Percentiles rank a stretch among this genome's conserved stretches.
Evolutionary conservation across 306 rosid genomes (phyloP).

Genomic region (Hippophae gyantsensis): DNA sequence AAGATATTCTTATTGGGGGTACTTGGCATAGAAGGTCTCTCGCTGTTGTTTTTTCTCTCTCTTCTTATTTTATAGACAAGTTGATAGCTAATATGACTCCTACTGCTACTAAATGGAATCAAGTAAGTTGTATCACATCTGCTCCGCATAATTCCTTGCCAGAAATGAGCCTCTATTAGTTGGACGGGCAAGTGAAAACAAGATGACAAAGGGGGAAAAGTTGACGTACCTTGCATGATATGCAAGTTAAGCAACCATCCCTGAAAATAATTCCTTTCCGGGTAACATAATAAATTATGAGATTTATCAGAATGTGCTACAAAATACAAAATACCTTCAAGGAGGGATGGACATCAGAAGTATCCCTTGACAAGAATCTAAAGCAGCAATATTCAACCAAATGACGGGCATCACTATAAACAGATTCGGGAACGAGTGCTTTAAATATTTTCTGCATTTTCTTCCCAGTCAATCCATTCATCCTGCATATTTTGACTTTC

Average conservation of each 20-base stretch:
- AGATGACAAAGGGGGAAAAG: not conserved
- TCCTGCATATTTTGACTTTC: constrained; percentile 68
- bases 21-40: no score
- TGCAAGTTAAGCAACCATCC: not conserved
- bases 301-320: not conserved
- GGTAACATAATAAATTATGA: not conserved
- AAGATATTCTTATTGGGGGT: no score
- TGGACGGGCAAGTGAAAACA: no score
- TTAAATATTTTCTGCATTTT: constrained; percentile 82
- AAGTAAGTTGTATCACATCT: no score
- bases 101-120: no score
- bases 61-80: no score
- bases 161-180: no score
- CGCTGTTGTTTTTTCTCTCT: no score
- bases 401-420: constrained; percentile 61
- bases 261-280: not conserved
- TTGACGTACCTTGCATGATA: not conserved
- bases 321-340: constrained; percentile 46
- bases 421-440: constrained; percentile 72
- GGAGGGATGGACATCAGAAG: constrained; percentile 76
- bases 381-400: constrained; percentile 97
- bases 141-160: no score
- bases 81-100: no score
- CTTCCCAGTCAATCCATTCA: constrained; percentile 90
- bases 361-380: constrained; percentile 86